These are phyloP conservation scores for Meredithiella fracta DNA, from an alignment of 2,329 filamentous ascomycete species.

Conservation along the genomic window DNA sequence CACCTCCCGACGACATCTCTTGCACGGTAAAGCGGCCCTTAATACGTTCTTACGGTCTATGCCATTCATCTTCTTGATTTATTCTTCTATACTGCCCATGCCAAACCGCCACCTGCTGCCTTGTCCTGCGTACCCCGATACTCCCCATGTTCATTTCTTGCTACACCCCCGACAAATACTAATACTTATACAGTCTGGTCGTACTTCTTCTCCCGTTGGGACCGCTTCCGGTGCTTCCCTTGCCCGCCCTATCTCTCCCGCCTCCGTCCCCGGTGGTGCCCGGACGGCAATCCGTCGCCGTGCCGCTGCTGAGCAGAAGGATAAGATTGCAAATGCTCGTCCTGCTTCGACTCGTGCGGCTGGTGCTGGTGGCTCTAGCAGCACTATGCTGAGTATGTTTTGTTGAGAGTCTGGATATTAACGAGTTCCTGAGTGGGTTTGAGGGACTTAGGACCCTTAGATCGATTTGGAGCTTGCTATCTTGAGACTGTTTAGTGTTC, in stretches of 20 bases:
- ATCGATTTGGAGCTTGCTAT: not conserved
- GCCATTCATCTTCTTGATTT: too few species aligned
- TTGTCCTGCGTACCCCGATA: not conserved
- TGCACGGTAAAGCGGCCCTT: too few species aligned
- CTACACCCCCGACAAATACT: not conserved
- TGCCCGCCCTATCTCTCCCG: slow-evolving; percentile 68
- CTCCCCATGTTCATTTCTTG: slow-evolving; percentile 7
- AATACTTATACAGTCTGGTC: slow-evolving; percentile 16
- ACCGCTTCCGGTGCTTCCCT: slow-evolving; percentile 51
- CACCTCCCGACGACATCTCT: too few species aligned
- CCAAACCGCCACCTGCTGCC: too few species aligned
- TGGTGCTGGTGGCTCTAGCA: slow-evolving; percentile 87
- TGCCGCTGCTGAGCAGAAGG: slow-evolving; percentile 91
- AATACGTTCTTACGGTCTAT: too few species aligned
- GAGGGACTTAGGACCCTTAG: not conserved
- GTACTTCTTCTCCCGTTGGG: slow-evolving; percentile 39
- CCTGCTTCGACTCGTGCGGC: slow-evolving; percentile 85
- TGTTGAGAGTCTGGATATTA: not conserved
- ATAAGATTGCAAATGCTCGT: slow-evolving; percentile 85
- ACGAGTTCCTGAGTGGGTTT: not conserved
- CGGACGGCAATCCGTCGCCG: slow-evolving; percentile 90
- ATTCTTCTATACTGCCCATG: too few species aligned
- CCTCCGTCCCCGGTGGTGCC: slow-evolving; percentile 69
- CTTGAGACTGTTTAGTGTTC: not conserved
- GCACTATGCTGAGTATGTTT: slow-evolving; percentile 88